These are phyloP conservation scores for Babesia bovis DNA, from an alignment of 169 alveolate species.

Conservation along the genomic window DNA sequence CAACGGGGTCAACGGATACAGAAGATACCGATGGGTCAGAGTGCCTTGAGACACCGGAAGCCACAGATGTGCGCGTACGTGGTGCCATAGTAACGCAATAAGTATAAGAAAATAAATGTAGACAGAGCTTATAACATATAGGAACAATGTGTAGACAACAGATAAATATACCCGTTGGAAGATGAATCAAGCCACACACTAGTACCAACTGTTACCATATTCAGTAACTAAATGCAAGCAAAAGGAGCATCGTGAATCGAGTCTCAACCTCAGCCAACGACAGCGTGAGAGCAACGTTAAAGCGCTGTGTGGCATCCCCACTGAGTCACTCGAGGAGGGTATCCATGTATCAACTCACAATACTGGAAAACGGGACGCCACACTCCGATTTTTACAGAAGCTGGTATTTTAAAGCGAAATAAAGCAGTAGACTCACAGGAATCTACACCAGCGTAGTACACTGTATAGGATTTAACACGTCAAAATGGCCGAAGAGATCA, in stretches of 20 bases:
- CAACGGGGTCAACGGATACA: conserved; percentile 9
- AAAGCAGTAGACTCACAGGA: too few relatives aligned
- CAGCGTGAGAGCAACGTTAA: background rate
- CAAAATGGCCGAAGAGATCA: conserved; percentile 60
- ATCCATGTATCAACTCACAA: conserved; percentile 8
- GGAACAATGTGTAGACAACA: too few relatives aligned
- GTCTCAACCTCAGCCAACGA: too few relatives aligned
- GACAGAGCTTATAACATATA: too few relatives aligned
- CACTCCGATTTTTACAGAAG: background rate
- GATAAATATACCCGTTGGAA: too few relatives aligned
- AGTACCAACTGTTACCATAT: too few relatives aligned
- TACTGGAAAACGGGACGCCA: conserved; percentile 4
- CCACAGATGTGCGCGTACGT: background rate
- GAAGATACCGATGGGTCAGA: background rate
- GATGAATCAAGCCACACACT: too few relatives aligned
- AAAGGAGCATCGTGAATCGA: too few relatives aligned
- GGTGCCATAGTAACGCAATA: background rate
- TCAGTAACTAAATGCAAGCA: too few relatives aligned
- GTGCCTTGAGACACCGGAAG: background rate
- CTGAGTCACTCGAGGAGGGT: conserved; percentile 32
- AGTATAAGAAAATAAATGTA: too few relatives aligned
- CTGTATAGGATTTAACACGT: too few relatives aligned
- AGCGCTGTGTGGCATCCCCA: conserved; percentile 51
- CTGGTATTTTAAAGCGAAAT: background rate
- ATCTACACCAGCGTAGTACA: background rate